Conservation (phyloP, 176 grass and related monocot genomes). For the Puccinellia tenuiflora region DNA sequence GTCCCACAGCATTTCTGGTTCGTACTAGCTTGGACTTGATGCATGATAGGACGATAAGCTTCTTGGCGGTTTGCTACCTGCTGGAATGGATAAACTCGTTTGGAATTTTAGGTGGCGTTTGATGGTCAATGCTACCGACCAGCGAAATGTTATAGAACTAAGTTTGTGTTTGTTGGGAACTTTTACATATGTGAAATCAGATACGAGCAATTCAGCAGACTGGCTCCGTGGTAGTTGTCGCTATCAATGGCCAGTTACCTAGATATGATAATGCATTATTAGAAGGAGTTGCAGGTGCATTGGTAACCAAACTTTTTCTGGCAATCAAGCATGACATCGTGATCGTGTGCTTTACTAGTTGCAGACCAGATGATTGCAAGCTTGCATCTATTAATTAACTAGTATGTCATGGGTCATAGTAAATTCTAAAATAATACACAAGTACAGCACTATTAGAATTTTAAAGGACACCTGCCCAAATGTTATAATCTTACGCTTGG, state of each 20-base stretch:
- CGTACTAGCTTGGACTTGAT: neutral
- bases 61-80: neutral
- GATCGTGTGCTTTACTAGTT: slow-evolving; percentile 16
- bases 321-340: neutral
- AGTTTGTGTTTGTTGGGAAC: neutral
- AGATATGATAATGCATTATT: slow-evolving; percentile 29
- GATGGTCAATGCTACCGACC: neutral
- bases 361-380: neutral
- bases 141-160: neutral
- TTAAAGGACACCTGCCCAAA: neutral
- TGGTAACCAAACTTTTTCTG: neutral
- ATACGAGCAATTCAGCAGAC: neutral
- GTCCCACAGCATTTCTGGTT: neutral
- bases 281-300: too few species aligned
- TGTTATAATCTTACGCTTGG: neutral
- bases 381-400: neutral
- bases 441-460: neutral
- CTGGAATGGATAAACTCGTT: neutral
- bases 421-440: slow-evolving; percentile 3
- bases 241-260: neutral
- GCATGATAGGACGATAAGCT: neutral
- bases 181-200: neutral
- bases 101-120: neutral
- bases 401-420: neutral
- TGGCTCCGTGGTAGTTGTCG: neutral